These are phyloP conservation scores for Xylaria multiplex DNA, from an alignment of 2,329 filamentous ascomycete genomes.

Conservation along the genomic window DNA sequence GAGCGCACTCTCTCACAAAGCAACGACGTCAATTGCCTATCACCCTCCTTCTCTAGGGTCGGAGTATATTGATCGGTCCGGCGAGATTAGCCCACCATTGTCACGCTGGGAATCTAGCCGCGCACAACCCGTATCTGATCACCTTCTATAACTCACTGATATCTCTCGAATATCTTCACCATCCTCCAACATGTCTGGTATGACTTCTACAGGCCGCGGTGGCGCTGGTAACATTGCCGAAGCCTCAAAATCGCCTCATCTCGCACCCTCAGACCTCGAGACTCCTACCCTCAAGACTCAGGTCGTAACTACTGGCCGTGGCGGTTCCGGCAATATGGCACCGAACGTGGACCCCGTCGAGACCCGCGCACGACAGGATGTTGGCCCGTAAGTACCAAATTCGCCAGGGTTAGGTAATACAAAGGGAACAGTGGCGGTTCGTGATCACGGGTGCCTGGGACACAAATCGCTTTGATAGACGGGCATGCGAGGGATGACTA, in stretches of 20 bases:
- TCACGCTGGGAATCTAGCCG: background rate
- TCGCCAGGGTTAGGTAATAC: background rate
- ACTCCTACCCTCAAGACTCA: slow-evolving; percentile 85
- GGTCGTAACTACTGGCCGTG: slow-evolving; percentile 89
- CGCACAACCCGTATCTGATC: slow-evolving; percentile 3
- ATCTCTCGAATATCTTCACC: background rate
- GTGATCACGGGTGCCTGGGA: background rate
- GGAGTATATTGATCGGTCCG: slow-evolving; percentile 4
- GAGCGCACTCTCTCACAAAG: background rate
- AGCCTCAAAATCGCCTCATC: slow-evolving; percentile 56
- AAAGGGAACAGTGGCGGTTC: background rate
- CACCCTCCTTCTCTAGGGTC: background rate
- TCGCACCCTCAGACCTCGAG: slow-evolving; percentile 72
- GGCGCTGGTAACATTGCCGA: slow-evolving; percentile 80
- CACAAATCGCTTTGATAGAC: background rate
- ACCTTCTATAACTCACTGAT: background rate
- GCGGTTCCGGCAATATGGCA: slow-evolving; percentile 89
- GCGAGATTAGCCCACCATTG: background rate
- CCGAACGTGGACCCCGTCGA: slow-evolving; percentile 74
- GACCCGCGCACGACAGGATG: slow-evolving; percentile 84
- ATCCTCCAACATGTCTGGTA: slow-evolving; percentile 48
- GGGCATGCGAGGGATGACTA: background rate
- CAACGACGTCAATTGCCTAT: slow-evolving; percentile 3
- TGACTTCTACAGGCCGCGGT: slow-evolving; percentile 77
- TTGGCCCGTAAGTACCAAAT: slow-evolving; percentile 68